These are phyloP conservation scores for Xylaria arbuscula DNA, from an alignment of 2,329 filamentous ascomycete genomes.

Conservation along the genomic window DNA sequence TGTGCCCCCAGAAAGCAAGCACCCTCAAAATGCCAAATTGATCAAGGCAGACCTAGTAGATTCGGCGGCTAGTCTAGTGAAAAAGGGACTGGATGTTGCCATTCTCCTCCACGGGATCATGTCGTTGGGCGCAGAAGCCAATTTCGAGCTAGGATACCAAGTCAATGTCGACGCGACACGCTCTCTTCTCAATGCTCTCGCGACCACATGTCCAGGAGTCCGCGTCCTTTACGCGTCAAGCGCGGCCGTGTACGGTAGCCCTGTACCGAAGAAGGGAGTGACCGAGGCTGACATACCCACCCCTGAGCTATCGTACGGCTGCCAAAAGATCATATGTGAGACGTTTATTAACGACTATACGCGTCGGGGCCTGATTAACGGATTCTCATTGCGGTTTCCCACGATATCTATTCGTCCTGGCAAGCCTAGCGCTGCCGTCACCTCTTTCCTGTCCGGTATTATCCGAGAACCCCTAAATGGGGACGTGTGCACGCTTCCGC, in stretches of 20 bases:
- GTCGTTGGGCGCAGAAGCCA: slow-evolving; percentile 19
- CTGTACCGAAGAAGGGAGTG: slow-evolving; percentile 14
- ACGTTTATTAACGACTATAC: slow-evolving; percentile 24
- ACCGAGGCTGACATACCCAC: slow-evolving; percentile 16
- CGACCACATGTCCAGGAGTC: slow-evolving; percentile 8
- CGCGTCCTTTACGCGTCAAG: slow-evolving; percentile 19
- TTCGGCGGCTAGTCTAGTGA: slow-evolving; percentile 13
- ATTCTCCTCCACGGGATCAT: slow-evolving; percentile 22
- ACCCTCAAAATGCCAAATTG: slow-evolving; percentile 19
- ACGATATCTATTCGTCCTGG: slow-evolving; percentile 19
- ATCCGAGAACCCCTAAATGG: slow-evolving; percentile 20
- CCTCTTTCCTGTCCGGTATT: slow-evolving; percentile 21
- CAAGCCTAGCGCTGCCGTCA: slow-evolving; percentile 17
- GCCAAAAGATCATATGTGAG: slow-evolving; percentile 21
- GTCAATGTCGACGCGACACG: slow-evolving; percentile 20
- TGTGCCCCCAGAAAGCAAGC: slow-evolving; percentile 10
- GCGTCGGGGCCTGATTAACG: slow-evolving; percentile 14
- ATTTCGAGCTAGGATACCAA: slow-evolving; percentile 17
- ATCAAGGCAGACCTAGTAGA: slow-evolving; percentile 14
- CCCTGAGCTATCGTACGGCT: slow-evolving; percentile 19
- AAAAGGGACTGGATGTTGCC: slow-evolving; percentile 9
- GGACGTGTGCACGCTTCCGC: slow-evolving; percentile 13
- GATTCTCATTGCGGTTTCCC: slow-evolving; percentile 18
- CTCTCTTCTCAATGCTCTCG: slow-evolving; percentile 10
- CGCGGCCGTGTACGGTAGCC: slow-evolving; percentile 21